These are phyloP conservation scores for Fagopyrum tataricum DNA, from an alignment of 148 eudicot genomes.

Conservation along the genomic window DNA sequence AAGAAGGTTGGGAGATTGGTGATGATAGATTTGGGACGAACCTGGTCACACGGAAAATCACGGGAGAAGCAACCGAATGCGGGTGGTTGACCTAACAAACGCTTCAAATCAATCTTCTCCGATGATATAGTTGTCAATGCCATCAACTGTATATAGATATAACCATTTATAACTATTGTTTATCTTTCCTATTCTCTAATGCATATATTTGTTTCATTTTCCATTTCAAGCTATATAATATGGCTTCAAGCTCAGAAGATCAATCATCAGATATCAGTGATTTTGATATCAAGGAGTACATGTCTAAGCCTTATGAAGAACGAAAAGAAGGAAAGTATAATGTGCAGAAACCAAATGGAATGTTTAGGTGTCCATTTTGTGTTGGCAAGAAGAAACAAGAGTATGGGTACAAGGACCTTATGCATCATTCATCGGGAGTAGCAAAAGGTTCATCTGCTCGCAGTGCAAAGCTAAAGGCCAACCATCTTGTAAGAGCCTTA, in stretches of 20 bases:
- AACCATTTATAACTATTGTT: too few relatives aligned
- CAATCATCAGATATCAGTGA: slow-evolving; percentile 64
- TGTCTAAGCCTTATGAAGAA: slow-evolving; percentile 59
- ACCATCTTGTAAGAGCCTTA: too few relatives aligned
- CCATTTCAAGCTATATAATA: slow-evolving; percentile 10
- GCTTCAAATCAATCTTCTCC: too few relatives aligned
- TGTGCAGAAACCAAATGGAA: slow-evolving; percentile 48
- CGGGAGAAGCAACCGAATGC: too few relatives aligned
- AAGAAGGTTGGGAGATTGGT: too few relatives aligned
- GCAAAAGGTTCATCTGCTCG: slow-evolving; percentile 59
- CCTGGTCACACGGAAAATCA: too few relatives aligned
- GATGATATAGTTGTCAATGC: too few relatives aligned
- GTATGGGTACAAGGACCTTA: slow-evolving; percentile 64
- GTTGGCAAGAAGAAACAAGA: slow-evolving; percentile 92
- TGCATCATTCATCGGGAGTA: slow-evolving; percentile 72
- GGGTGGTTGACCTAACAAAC: too few relatives aligned
- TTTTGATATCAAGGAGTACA: slow-evolving; percentile 72
- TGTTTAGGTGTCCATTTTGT: slow-evolving; percentile 83
- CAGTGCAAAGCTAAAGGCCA: slow-evolving; percentile 59
- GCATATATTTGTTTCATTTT: neutral
- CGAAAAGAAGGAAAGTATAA: slow-evolving; percentile 43
- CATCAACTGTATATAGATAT: too few relatives aligned
- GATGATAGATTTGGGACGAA: too few relatives aligned
- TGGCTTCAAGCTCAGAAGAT: slow-evolving; percentile 56
- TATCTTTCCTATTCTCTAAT: neutral